Evolutionary conservation across 345 rosid species (phyloP).

Genomic region (Stellera chamaejasme): DNA sequence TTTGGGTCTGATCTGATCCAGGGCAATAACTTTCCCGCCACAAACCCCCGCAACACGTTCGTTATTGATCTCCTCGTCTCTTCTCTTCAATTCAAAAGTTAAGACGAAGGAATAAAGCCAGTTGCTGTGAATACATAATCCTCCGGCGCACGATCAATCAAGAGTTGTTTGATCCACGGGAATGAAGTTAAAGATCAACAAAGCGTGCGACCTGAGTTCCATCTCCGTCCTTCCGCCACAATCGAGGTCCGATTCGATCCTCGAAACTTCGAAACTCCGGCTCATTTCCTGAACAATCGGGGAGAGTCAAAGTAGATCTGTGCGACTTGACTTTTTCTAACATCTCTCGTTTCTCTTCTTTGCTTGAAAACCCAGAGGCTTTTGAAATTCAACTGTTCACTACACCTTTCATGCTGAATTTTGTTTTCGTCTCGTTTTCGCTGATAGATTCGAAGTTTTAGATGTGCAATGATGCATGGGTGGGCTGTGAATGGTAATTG

Average conservation of each 20-base stretch:
- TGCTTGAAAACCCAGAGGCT: too few relatives aligned
- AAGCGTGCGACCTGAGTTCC: constrained; percentile 80
- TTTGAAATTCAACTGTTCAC: too few relatives aligned
- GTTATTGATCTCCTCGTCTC: background rate
- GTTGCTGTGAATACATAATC: background rate
- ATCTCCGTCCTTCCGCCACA: constrained; percentile 88
- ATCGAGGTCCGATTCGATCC: constrained; percentile 38
- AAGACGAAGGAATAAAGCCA: background rate
- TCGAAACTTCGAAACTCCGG: background rate
- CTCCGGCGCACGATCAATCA: constrained; percentile 2
- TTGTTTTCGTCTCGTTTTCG: too few relatives aligned
- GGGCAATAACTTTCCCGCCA: background rate
- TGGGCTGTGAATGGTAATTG: too few relatives aligned
- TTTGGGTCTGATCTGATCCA: background rate
- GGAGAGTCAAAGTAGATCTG: too few relatives aligned
- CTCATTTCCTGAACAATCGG: constrained; percentile 9
- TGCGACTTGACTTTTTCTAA: too few relatives aligned
- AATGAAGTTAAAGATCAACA: constrained; percentile 93
- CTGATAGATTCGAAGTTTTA: too few relatives aligned
- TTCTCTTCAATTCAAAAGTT: constrained; percentile 3
- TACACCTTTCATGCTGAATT: too few relatives aligned
- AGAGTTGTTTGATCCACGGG: constrained; percentile 5
- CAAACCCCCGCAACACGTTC: background rate
- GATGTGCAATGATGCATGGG: too few relatives aligned
- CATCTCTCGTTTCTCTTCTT: too few relatives aligned